Base-by-base conservation (phyloP, 2,329 filamentous ascomycete genomes). In the Zasmidium citrigriseum region DNA sequence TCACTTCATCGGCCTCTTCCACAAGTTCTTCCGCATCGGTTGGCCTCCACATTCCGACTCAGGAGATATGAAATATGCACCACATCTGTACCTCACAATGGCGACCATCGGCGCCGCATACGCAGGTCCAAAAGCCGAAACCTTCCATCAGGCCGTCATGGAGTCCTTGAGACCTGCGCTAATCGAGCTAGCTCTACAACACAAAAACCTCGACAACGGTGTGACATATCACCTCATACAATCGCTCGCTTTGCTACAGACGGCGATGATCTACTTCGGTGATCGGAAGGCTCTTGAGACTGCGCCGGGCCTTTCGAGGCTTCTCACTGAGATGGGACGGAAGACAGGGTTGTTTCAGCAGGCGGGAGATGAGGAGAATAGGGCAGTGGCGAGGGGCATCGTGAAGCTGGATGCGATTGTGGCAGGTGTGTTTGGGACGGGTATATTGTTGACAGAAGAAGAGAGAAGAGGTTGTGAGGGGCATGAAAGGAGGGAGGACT, bases 11-110 rank as follows among this genome's bases (percentile, higher is more conserved):
- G 4, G 5, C 5, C 34, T 41, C 34, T 41, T 41, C 34, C 4
- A 41, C 5, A 9, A n/a, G 4, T 41, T 41, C 34, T 41, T 41
- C 34, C 27, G 7, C 7, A 14, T 34, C 14, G 27, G 27, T 41
- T 41, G 5, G 45, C 45, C 18, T 41, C 34, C 12, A 16, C 7
- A 7, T 29, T 41, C 34, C 16, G 12, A 41, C 16, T n/a, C 34
- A 11, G 14, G 4, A 34, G 27, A 7, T 7, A 34, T 34, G 27
- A 29, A 20, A 3, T 46, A 34, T 20, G 44, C 45, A 18, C 45
- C 52, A 27, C 25, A 54, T n/a, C 44, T 54, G 12, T 38, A 48
- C 52, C 52, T 55, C 23, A 34, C 22, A 11, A 55, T 55, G 52
- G 34, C 29, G 18, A 45, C 45, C 4, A 55, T 55, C 22, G 52